Evolutionary conservation across 1,139 yeast species (phyloP), one percentile per base, ranked within the genome.

Genomic region (Suhomyces panamericanus): DNA sequence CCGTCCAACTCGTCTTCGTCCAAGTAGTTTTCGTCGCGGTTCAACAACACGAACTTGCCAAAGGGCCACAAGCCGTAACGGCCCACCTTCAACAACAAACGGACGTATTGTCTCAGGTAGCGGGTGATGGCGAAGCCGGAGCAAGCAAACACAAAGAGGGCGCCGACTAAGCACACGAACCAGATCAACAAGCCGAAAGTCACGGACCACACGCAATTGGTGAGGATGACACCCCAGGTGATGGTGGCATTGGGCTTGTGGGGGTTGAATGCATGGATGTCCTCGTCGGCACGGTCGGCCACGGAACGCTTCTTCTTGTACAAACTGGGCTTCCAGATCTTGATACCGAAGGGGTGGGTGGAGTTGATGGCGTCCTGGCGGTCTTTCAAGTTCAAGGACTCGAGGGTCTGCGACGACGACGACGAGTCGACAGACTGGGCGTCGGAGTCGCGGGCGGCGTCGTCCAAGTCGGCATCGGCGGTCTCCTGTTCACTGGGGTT

Each of bases 301-400:
- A 93, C 98, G 1, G 97, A 88, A 57, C 99, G 81, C 50, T 80
- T 80, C 64, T 93, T 93, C 62, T 95, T 93, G 66, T 93, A 93
- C 48, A 93, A 75, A 2, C 99, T 96, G 1, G 99, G 99, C 60
- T 93, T 93, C 99, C 99, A 93, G 56, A 93, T 88, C 63, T 96
- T 86, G 43, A 93, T 90, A 75, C 99, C 99, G 61, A 93, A 93
- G 0, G 99, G 99, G 69, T 95, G 99, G 1, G 98, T 90, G 44
- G 88, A 84, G 60, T 93, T 93, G 62, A 93, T 95, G 4, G 99
- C 99, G 54, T 88, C 90, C 65, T 93, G 99, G 53, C 98, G 82
- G 55, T 91, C 96, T 49, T 93, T 75, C 48, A 93, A 74, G n/a
- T 96, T 93, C 57, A 87, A 83, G 1, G 96, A 86, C 59, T 90